These are phyloP conservation scores for Erythrobasidium yunnanense DNA, from an alignment of 768 basidiomycete genomes.

Conservation along the genomic window DNA sequence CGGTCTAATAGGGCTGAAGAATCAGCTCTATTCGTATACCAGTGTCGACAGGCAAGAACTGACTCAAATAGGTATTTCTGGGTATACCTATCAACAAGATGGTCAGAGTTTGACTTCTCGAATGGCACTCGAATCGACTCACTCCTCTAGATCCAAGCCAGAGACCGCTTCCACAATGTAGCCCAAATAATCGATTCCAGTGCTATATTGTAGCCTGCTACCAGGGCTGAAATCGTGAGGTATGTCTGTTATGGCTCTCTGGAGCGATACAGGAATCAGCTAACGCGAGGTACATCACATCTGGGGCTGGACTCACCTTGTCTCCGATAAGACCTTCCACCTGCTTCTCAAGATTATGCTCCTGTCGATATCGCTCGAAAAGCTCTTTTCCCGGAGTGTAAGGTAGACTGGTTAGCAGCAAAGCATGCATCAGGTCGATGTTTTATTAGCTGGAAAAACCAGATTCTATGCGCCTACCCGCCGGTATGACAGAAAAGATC, in stretches of 20 bases:
- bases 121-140: not conserved
- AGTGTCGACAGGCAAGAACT: not conserved
- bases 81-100: constrained; percentile 10
- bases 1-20: not conserved
- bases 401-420: not conserved
- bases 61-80: constrained; percentile 14
- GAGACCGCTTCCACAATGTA: constrained; percentile 8
- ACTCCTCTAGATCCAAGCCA: constrained; percentile 23
- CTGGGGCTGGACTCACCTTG: not conserved
- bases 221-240: not conserved
- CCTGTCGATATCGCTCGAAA: not conserved
- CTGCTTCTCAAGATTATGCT: constrained; percentile 13
- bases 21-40: not conserved
- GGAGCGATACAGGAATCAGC: not conserved
- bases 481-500: constrained; percentile 20
- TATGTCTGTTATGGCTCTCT: constrained; percentile 11
- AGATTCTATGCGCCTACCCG: not conserved
- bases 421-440: not conserved
- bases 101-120: not conserved
- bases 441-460: no score
- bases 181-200: constrained; percentile 16
- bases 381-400: constrained; percentile 3
- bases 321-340: constrained; percentile 20
- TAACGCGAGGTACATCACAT: no score
- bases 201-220: not conserved